Evolutionary conservation across 2,329 filamentous ascomycete genomes (phyloP).

Genomic region (Leptodontidium sp.): DNA sequence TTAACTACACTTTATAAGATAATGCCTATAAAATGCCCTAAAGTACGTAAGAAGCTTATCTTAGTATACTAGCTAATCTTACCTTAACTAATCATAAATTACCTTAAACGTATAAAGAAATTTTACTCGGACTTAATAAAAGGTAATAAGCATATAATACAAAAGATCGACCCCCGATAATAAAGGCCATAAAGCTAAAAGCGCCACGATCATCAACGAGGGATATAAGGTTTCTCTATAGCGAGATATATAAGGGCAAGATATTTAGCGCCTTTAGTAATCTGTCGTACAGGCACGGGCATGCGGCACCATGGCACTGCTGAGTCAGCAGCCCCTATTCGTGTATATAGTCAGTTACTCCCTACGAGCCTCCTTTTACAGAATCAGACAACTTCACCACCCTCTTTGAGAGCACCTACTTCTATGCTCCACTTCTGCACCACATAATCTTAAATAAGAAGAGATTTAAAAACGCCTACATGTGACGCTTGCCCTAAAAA

Average conservation of each 20-base stretch:
- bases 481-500: too few relatives aligned
- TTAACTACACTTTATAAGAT: slow-evolving; percentile 2
- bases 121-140: neutral
- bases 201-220: neutral
- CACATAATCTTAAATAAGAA: too few relatives aligned
- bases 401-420: too few relatives aligned
- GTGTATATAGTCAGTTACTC: too few relatives aligned
- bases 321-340: too few relatives aligned
- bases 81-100: neutral
- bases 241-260: neutral
- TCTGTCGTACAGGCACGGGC: too few relatives aligned
- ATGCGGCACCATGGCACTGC: too few relatives aligned
- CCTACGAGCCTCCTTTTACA: too few relatives aligned
- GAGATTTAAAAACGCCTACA: too few relatives aligned
- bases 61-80: neutral
- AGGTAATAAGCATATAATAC: neutral
- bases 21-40: too few relatives aligned
- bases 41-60: slow-evolving; percentile 1
- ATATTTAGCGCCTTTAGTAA: neutral
- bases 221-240: slow-evolving; percentile 1
- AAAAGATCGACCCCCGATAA: neutral
- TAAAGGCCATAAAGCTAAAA: slow-evolving; percentile 4
- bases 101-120: neutral
- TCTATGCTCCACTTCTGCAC: too few relatives aligned
- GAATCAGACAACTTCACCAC: too few relatives aligned